Percentiles rank a stretch among this genome's conserved stretches.
Evolutionary conservation across 345 rosid genomes (phyloP).

Genomic region (Acer campestre): DNA sequence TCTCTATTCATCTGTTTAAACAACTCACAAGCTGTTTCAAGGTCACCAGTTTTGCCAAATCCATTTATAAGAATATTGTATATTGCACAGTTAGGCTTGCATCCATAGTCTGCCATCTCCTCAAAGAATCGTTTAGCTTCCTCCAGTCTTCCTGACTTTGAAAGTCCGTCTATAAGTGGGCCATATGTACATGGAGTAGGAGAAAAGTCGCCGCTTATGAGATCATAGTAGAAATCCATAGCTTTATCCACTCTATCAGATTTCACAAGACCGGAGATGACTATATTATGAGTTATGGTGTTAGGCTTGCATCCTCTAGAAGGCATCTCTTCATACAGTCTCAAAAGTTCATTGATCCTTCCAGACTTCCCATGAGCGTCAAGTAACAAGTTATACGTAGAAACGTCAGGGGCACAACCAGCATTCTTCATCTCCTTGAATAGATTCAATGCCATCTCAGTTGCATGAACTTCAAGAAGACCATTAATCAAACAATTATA

Average conservation of each 20-base stretch:
- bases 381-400: conserved; percentile 75
- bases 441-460: conserved; percentile 50
- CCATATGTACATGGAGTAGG: conserved; percentile 89
- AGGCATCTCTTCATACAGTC: conserved; percentile 64
- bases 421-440: conserved; percentile 60
- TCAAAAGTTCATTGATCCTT: conserved; percentile 50
- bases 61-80: conserved; percentile 90
- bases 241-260: conserved; percentile 61
- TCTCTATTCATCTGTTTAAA: conserved; percentile 71
- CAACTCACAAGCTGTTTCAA: conserved; percentile 62
- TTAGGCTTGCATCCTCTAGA: conserved; percentile 57
- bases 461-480: conserved; percentile 49
- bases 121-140: conserved; percentile 72
- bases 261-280: conserved; percentile 71
- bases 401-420: conserved; percentile 63
- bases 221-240: conserved; percentile 70
- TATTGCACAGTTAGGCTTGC: conserved; percentile 82
- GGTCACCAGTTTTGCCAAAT: conserved; percentile 74
- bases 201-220: conserved; percentile 65
- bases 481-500: conserved; percentile 72
- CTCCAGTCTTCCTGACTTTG: conserved; percentile 62
- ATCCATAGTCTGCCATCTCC: conserved; percentile 76
- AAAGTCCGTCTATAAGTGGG: conserved; percentile 78
- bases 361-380: conserved; percentile 71
- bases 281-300: conserved; percentile 76